Evolutionary conservation across 1,284 basidiomycete species (phyloP), one percentile per base, ranked within the genome.

Genomic region (Sporisorium reilianum): DNA sequence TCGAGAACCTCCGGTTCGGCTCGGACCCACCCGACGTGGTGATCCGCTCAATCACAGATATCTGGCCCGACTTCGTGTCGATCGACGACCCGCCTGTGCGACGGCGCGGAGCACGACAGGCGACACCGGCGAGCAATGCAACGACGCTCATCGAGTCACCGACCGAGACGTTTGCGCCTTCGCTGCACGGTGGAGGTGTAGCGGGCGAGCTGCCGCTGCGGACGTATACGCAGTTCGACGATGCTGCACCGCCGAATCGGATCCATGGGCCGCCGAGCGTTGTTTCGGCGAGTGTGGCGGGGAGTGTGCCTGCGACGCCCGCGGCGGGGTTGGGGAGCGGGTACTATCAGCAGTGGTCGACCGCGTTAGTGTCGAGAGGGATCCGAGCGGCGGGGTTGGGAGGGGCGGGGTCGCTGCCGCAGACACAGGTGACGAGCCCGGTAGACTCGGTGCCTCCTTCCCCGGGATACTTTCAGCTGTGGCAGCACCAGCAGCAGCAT

Each of bases 1-100:
- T 98, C 64, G 91, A 90, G 5, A 90, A 90, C 2, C 89, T 98
- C 59, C 93, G 94, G 58, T 95, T 99, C 85, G 96, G 96, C 32
- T 89, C 90, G 0, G 87, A 89, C 25, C 85, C 90, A 5, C 96
- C 97, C 2, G 92, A 95, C 66, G 89, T 97, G 40, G 92, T 96
- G 84, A 89, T 99, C 63, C 90, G 93, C 62, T 95, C 97, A 85
- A 87, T 99, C 63, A 89, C 93, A 51, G 95, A 98, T 86, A 93
- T 98, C 61, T 94, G 96, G 87, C 90, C 91, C 41, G 95, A 96
- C 82, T 98, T 98, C 82, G 71, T 75, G 14, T 71, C 64, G 42
- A 62, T 67, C 51, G 73, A 75, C 42, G 60, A 70, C 20, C 60
- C 74, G 36, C 67, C 53, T 26, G 42, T 56, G n/a, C 61, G 55